Conservation (phyloP, 768 basidiomycete genomes). For the Lactarius deliciosus region DNA sequence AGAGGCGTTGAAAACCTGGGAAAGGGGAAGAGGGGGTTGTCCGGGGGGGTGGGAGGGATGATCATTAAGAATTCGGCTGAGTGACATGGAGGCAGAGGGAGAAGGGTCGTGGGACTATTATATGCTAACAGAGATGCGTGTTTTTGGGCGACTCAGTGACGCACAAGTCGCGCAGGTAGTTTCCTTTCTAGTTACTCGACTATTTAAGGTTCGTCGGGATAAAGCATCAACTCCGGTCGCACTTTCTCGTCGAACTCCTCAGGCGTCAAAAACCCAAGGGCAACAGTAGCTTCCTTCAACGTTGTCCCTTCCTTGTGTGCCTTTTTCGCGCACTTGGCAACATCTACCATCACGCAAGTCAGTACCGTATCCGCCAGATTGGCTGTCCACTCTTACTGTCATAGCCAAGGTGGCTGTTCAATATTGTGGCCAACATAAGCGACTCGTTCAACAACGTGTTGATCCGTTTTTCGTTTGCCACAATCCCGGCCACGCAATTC, state of each 20-base stretch:
- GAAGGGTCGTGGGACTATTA: slow-evolving; percentile 27
- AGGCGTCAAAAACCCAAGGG: slow-evolving; percentile 78
- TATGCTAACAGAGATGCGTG: slow-evolving; percentile 9
- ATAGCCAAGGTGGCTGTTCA: slow-evolving; percentile 95
- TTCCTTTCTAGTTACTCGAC: slow-evolving; percentile 26
- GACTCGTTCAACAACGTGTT: slow-evolving; percentile 87
- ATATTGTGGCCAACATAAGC: slow-evolving; percentile 95
- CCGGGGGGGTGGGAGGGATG: slow-evolving; percentile 44
- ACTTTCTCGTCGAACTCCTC: slow-evolving; percentile 97
- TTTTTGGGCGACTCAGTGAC: slow-evolving; percentile 21
- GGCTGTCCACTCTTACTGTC: slow-evolving; percentile 66
- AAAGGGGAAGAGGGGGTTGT: slow-evolving; percentile 32
- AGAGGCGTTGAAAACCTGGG: slow-evolving; percentile 34
- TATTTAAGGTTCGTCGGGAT: slow-evolving; percentile 56
- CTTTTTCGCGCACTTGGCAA: slow-evolving; percentile 98
- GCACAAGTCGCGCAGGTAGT: slow-evolving; percentile 29
- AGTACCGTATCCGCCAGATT: slow-evolving; percentile 4
- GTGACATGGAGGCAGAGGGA: slow-evolving; percentile 28
- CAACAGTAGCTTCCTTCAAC: slow-evolving; percentile 90
- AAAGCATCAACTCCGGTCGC: slow-evolving; percentile 86
- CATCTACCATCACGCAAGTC: slow-evolving; percentile 55
- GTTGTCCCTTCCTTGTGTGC: slow-evolving; percentile 99
- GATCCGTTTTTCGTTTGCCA: slow-evolving; percentile 95
- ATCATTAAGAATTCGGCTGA: slow-evolving; percentile 41
- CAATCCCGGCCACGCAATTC: slow-evolving; percentile 94